Evolutionary conservation across 2,329 filamentous ascomycete genomes (phyloP), one percentile per base, ranked within the genome.

Genomic region (Dactylonectria macrodidyma): DNA sequence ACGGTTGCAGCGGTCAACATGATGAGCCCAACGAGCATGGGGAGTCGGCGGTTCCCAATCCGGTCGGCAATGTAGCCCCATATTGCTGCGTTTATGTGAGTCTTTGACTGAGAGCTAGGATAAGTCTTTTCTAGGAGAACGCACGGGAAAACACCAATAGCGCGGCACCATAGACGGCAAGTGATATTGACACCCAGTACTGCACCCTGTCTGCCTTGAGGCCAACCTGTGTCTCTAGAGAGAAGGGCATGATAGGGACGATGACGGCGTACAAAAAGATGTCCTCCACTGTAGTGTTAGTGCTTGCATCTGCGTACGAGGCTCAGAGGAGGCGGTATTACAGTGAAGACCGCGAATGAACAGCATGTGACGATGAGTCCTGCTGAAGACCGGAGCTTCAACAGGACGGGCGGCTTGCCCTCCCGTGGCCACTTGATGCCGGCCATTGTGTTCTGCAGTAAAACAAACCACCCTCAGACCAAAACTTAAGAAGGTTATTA

Each of bases 1-100:
- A 78, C 57, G 8, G 79, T 80, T 14, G 79, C 73, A 11, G 73
- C 77, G 50, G 67, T 64, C 16, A 81, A 59, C 22, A 78, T 62
- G 2, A 79, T 30, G 10, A 81, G 75, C 26, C 79, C 79, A 38
- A 73, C 62, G 47, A 81, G 74, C 79, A 81, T 80, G 24, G 78
- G 79, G 2, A 75, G 55, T 30, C 75, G 75, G 12, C 79, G 78
- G 56, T 78, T 77, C 47, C 76, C 76, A 44, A 76, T 78, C 26
- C 77, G 76, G 62, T 81, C 80, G 41, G 80, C 80, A 33, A 81
- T 71, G 52, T 79, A 78, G 16, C 79, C 79, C 79, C 79, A 81
- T 38, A 81, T 56, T 22, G 79, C 79, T 81, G 59, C 56, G 34
- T 55, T 52, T 57, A 22, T 22, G 56, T 47, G 9, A 62, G 24